Percentiles rank a stretch among this genome's conserved stretches.
phyloP scores from a whole-genome alignment of 225 moss, liverwort and hornwort genomes.

The Anthoceros angustus region DNA sequence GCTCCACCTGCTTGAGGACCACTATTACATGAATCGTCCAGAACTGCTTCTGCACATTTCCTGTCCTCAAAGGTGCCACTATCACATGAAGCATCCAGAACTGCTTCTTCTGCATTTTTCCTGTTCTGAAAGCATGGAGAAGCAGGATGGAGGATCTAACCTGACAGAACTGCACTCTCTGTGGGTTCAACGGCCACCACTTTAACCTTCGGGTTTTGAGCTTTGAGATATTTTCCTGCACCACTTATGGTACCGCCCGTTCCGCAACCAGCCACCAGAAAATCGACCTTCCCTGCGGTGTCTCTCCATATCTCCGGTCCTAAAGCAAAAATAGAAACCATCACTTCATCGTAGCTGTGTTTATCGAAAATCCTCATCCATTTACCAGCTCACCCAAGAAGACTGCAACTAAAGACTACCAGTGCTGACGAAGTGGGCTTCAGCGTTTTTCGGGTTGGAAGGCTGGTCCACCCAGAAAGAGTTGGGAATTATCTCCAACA shows the following conservation, averaged over 20 bases:
- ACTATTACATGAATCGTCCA: background rate
- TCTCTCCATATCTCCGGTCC: slow-evolving; percentile 85
- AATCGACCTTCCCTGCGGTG: slow-evolving; percentile 67
- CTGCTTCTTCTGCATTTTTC: too few species aligned
- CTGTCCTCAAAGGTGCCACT: background rate
- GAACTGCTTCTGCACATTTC: too few species aligned
- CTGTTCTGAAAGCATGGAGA: background rate
- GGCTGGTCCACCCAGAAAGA: slow-evolving; percentile 62
- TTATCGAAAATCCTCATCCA: background rate
- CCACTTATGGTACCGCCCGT: slow-evolving; percentile 74
- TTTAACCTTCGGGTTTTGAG: slow-evolving; percentile 31
- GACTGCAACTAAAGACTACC: slow-evolving; percentile 18
- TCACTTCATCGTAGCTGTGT: background rate
- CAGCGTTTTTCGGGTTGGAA: slow-evolving; percentile 38
- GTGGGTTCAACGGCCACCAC: slow-evolving; percentile 55
- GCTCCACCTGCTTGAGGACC: slow-evolving; percentile 33
- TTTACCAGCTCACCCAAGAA: background rate
- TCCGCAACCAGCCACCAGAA: slow-evolving; percentile 46
- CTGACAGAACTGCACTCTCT: slow-evolving; percentile 75
- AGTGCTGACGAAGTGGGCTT: slow-evolving; percentile 51
- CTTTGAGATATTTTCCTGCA: slow-evolving; percentile 50
- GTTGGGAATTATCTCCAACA: slow-evolving; percentile 50
- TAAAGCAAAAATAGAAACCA: slow-evolving; percentile 11
- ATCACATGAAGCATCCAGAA: too few species aligned
- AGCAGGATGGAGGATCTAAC: slow-evolving; percentile 8